Evolutionary conservation across 768 basidiomycete species (phyloP).

Genomic region (Harrya chromipes): DNA sequence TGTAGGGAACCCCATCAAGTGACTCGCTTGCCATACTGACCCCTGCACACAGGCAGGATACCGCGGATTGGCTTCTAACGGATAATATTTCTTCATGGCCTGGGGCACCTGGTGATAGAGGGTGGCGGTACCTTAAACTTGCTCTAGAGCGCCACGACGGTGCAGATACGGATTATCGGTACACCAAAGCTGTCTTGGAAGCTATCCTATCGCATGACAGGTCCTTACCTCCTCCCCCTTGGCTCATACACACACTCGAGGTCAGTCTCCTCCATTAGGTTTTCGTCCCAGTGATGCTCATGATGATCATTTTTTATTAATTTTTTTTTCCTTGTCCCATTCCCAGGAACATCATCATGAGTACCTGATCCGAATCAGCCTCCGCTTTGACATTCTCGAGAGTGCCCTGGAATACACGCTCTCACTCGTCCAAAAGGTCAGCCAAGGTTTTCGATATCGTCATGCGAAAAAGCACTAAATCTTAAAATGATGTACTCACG

Average conservation of each 20-base stretch:
- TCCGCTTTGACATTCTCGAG: constrained; percentile 77
- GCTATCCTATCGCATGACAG: constrained; percentile 68
- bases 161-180: constrained; percentile 65
- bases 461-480: constrained; percentile 3
- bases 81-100: constrained; percentile 82
- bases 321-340: not conserved
- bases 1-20: constrained; percentile 42
- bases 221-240: constrained; percentile 65
- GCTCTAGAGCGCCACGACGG: constrained; percentile 77
- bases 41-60: constrained; percentile 51
- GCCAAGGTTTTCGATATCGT: constrained; percentile 16
- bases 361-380: constrained; percentile 72
- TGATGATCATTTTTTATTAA: too few relatives aligned
- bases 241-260: constrained; percentile 77
- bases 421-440: constrained; percentile 69
- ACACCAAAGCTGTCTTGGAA: constrained; percentile 75
- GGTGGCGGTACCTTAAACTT: constrained; percentile 85
- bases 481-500: constrained; percentile 2
- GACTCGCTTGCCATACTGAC: constrained; percentile 3
- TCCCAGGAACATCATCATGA: constrained; percentile 68
- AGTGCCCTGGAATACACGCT: constrained; percentile 74
- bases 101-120: constrained; percentile 74
- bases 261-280: constrained; percentile 34
- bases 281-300: constrained; percentile 1
- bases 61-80: constrained; percentile 78